Evolutionary conservation across 2,329 filamentous ascomycete species (phyloP), one percentile per base, ranked within the genome.

Genomic region (Colletotrichum paranaense): DNA sequence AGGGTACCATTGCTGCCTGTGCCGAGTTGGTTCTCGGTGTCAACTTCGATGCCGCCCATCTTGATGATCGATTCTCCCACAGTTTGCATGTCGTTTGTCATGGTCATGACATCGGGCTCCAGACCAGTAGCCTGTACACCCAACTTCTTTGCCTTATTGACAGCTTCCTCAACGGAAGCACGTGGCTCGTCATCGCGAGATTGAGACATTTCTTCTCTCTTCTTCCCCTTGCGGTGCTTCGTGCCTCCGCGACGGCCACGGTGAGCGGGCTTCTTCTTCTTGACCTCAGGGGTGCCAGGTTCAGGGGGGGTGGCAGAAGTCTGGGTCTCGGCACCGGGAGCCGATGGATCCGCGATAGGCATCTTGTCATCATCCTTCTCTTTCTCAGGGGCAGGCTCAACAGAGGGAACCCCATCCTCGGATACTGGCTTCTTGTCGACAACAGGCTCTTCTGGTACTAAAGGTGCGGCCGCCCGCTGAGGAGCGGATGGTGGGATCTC

Each of bases 1-100:
- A 97, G 92, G 0, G 97, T 99, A n/a, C 97, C 97, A 80, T 98
- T 97, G 81, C 96, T 98, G 67, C 97, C 97, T 72, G 94, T 92
- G 26, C 91, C 91, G 35, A 93, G 86, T 75, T 92, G 89, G 77
- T 89, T 86, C 58, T 92, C 88, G 57, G 89, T 88, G 75, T 92
- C 88, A 65, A 93, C 91, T 76, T 92, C 89, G 1, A 93, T 88
- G 68, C 88, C 90, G 35, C 90, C 90, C 80, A 93, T 91, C 67
- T 86, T 88, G 76, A 92, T 86, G 62, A 89, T 87, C 4, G 89
- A 87, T 0, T 88, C 89, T 1, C 88, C 89, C 6, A 92, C 86
- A 62, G 91, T 88, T 73, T 89, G 86, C 79, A 92, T 85, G 79
- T 92, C 85, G 77, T 88, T 84, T 74, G 87, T 80, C 52, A 90